Evolutionary conservation across 352 stramenopile genomes (phyloP).

Genomic region (Thraustochytrium sp.): DNA sequence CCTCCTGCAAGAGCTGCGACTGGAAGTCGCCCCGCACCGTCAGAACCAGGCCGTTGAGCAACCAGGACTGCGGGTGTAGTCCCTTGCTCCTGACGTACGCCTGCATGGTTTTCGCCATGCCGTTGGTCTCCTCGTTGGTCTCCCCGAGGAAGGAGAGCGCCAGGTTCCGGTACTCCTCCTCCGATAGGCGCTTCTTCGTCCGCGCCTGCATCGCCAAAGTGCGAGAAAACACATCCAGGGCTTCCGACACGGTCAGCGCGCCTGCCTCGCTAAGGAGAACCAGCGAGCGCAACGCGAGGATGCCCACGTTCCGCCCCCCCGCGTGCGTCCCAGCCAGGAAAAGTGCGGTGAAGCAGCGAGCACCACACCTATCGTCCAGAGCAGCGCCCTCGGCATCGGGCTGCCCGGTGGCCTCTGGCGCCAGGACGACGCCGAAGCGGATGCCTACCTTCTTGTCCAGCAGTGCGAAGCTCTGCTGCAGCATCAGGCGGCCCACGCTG

Average conservation of each 20-base stretch:
- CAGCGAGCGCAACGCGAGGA: background rate
- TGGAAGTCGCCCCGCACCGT: constrained; percentile 62
- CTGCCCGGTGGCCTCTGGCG: background rate
- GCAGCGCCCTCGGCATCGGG: background rate
- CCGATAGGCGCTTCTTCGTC: background rate
- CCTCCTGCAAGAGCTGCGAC: constrained; percentile 64
- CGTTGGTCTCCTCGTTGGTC: background rate
- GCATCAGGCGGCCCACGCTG: background rate
- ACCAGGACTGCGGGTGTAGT: constrained; percentile 62
- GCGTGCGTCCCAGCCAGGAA: background rate
- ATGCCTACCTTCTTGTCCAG: constrained; percentile 48
- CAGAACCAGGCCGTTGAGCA: constrained; percentile 76
- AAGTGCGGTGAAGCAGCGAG: background rate
- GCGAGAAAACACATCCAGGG: background rate
- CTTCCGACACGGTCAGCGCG: background rate
- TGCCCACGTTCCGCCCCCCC: background rate
- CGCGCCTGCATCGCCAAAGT: background rate
- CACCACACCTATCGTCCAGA: background rate
- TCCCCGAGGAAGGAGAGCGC: background rate
- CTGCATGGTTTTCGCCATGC: background rate
- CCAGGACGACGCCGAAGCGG: constrained; percentile 51
- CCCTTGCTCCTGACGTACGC: constrained; percentile 57
- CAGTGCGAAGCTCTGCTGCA: constrained; percentile 27
- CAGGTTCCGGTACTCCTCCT: background rate
- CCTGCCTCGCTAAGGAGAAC: background rate